A percentile compares a stretch with the other conserved stretches of the same genome.
Conservation (phyloP, 2,329 filamentous ascomycete species). For the Ilyonectria robusta region DNA sequence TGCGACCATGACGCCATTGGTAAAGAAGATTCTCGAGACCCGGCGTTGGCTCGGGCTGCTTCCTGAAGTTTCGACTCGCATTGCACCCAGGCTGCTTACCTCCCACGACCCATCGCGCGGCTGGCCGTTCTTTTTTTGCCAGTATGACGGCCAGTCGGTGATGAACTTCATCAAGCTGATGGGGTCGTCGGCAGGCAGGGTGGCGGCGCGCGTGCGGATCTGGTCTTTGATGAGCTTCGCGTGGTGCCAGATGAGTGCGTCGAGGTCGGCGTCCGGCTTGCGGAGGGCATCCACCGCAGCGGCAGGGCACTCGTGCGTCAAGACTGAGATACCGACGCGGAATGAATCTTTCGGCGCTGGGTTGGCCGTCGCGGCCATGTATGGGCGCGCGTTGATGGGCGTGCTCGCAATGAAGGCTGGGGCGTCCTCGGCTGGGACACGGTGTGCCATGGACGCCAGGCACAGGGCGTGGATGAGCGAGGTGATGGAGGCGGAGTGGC, state of each 20-base stretch:
- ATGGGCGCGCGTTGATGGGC: constrained; percentile 62
- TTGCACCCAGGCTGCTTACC: constrained; percentile 66
- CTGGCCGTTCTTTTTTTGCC: constrained; percentile 58
- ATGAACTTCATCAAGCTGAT: constrained; percentile 59
- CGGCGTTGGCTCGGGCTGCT: constrained; percentile 37
- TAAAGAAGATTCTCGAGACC: constrained; percentile 63
- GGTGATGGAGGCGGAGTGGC: constrained; percentile 62
- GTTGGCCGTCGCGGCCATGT: constrained; percentile 45
- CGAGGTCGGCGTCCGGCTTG: constrained; percentile 32
- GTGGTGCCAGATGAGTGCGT: constrained; percentile 59
- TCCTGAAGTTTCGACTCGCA: constrained; percentile 46
- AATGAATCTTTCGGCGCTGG: constrained; percentile 52
- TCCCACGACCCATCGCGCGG: constrained; percentile 62
- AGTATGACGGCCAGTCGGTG: constrained; percentile 59
- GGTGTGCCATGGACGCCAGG: constrained; percentile 57
- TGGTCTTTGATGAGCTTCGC: constrained; percentile 54
- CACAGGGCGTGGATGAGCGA: constrained; percentile 63
- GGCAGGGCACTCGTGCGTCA: constrained; percentile 50
- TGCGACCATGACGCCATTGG: constrained; percentile 62
- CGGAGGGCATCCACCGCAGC: constrained; percentile 46
- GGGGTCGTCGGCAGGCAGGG: constrained; percentile 60
- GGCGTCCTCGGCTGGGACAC: constrained; percentile 52
- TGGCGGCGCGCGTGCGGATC: constrained; percentile 51
- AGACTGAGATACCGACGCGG: constrained; percentile 57
- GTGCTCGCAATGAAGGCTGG: constrained; percentile 56